A percentile compares a stretch with the other conserved stretches of the same genome.
Conservation (phyloP, 768 basidiomycete genomes). For the Boletus fagicola region DNA sequence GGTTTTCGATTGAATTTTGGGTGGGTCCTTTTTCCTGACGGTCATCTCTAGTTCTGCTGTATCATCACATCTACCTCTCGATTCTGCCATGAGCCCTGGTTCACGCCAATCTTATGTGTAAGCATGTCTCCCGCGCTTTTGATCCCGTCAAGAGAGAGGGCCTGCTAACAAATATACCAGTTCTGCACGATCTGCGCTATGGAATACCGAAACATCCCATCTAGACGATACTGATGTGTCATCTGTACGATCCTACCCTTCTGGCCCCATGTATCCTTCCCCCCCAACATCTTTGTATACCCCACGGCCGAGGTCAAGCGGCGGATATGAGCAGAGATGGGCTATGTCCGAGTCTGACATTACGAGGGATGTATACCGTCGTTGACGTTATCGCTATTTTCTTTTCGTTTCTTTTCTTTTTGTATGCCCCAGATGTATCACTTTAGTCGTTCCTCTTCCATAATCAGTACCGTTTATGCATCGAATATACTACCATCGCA, state of each 20-base stretch:
- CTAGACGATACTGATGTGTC: conserved; percentile 6
- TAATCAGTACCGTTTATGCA: background rate
- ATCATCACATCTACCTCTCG: conserved; percentile 42
- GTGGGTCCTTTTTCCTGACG: conserved; percentile 1
- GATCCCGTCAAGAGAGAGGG: background rate
- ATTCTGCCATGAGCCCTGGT: conserved; percentile 1
- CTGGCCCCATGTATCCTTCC: background rate
- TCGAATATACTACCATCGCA: background rate
- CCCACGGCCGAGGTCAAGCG: background rate
- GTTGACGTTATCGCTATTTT: conserved; percentile 4
- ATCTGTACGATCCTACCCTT: background rate
- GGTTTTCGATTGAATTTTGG: conserved; percentile 13
- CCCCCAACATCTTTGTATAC: conserved; percentile 1
- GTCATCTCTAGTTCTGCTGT: conserved; percentile 47
- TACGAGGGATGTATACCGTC: conserved; percentile 13
- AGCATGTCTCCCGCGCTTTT: conserved; percentile 10
- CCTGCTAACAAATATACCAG: conserved; percentile 7
- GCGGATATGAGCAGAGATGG: conserved; percentile 23
- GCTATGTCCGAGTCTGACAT: conserved; percentile 25
- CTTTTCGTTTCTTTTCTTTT: background rate
- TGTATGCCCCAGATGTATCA: conserved; percentile 12
- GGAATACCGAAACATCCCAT: conserved; percentile 1
- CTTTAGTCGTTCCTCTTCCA: background rate
- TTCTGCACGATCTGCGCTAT: conserved; percentile 5
- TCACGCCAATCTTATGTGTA: conserved; percentile 21